Evolutionary conservation across 371 early-diverging fungal genomes (phyloP).

Genomic region (Saksenaea oblongispora): DNA sequence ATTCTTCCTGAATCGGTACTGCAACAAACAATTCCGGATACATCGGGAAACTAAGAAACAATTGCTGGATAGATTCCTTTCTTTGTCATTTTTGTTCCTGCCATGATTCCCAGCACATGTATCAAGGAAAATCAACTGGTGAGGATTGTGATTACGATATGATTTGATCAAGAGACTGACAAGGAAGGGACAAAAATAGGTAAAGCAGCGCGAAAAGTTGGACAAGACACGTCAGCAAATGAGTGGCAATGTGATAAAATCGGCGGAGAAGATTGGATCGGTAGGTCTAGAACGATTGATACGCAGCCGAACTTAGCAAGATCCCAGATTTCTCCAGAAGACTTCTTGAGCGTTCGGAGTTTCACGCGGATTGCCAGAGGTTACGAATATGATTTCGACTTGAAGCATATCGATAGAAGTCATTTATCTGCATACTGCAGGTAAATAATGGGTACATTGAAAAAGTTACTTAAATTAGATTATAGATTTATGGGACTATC

Average conservation of each 20-base stretch:
- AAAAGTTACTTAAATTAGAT: neutral
- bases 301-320: neutral
- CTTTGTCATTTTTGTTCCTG: conserved; percentile 59
- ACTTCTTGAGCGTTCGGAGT: conserved; percentile 46
- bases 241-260: conserved; percentile 46
- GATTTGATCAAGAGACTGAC: neutral
- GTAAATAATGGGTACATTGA: conserved; percentile 22
- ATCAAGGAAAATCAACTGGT: conserved; percentile 60
- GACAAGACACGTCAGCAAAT: conserved; percentile 57
- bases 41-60: neutral
- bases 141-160: conserved; percentile 10
- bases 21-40: neutral
- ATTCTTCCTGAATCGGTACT: conserved; percentile 62
- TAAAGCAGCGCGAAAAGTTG: conserved; percentile 57
- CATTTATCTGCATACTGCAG: conserved; percentile 57
- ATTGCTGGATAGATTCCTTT: conserved; percentile 58
- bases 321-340: conserved; percentile 49
- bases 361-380: conserved; percentile 48
- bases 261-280: conserved; percentile 31
- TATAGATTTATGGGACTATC: conserved; percentile 60
- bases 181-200: conserved; percentile 33
- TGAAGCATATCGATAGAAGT: conserved; percentile 47
- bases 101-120: conserved; percentile 65
- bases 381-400: conserved; percentile 55
- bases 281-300: conserved; percentile 22